Evolutionary conservation across 306 rosid species (phyloP).

Genomic region (Sindora glabra): DNA sequence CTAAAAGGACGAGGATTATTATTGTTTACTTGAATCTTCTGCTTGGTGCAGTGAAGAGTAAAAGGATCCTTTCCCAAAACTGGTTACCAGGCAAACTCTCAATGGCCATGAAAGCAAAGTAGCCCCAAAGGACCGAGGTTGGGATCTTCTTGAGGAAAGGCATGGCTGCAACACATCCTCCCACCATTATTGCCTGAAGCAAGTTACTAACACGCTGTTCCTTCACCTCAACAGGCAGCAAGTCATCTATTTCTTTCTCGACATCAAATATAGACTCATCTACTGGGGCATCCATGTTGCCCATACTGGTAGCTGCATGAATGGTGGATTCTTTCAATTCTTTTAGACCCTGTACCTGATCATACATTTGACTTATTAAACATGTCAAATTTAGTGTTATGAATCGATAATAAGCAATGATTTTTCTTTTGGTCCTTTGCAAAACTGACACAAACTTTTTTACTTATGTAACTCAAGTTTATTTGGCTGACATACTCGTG

Average conservation of each 20-base stretch:
- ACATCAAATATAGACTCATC: constrained; percentile 79
- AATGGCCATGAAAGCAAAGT: constrained; percentile 97
- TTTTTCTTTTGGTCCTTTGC: background rate
- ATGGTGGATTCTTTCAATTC: constrained; percentile 87
- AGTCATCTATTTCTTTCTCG: constrained; percentile 91
- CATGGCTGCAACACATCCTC: constrained; percentile 97
- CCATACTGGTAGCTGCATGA: constrained; percentile 76
- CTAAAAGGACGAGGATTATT: background rate
- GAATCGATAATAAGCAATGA: background rate
- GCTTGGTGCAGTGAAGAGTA: constrained; percentile 93
- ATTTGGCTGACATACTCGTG: constrained; percentile 35
- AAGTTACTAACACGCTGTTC: constrained; percentile 89
- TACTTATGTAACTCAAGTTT: background rate
- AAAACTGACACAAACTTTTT: background rate
- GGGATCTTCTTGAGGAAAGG: constrained; percentile 88
- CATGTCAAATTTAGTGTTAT: background rate
- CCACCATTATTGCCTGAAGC: constrained; percentile 82
- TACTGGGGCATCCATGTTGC: constrained; percentile 74
- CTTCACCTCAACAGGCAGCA: constrained; percentile 92
- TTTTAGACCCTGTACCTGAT: constrained; percentile 60
- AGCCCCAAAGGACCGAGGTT: constrained; percentile 99
- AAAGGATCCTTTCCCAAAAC: constrained; percentile 91
- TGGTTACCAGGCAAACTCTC: constrained; percentile 98
- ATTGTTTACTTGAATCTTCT: constrained; percentile 65
- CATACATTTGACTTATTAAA: background rate